phyloP scores from a whole-genome alignment of 345 rosid genomes.

The Clarkia xantiana region DNA sequence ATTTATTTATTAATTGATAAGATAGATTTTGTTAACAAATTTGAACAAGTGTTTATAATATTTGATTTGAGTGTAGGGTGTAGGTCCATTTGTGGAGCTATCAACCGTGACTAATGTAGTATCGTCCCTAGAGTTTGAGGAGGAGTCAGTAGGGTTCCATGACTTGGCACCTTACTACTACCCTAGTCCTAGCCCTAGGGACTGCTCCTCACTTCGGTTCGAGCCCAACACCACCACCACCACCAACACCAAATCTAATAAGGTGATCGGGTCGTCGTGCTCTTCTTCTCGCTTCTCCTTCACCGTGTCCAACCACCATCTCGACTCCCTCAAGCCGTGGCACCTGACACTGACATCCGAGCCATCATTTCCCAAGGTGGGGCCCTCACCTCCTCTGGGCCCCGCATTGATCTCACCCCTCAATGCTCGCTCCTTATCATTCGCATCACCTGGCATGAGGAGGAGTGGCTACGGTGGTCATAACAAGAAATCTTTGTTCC shows the following conservation, averaged over 20 bases:
- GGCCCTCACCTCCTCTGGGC: slow-evolving; percentile 27
- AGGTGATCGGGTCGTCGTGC: no score
- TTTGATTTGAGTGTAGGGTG: no score
- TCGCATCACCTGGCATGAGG: slow-evolving; percentile 69
- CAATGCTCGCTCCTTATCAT: slow-evolving; percentile 56
- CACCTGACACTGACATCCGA: slow-evolving; percentile 48
- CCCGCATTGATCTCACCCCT: slow-evolving; percentile 52
- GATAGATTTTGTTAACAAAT: no score
- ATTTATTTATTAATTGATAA: no score
- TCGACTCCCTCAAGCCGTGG: slow-evolving; percentile 90
- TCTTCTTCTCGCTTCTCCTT: slow-evolving; percentile 88
- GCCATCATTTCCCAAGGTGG: slow-evolving; percentile 36
- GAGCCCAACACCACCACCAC: slow-evolving; percentile 42
- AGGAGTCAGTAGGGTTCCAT: slow-evolving; percentile 50
- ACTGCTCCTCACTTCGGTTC: slow-evolving; percentile 67
- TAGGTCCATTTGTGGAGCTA: slow-evolving; percentile 74
- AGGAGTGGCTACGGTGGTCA: slow-evolving; percentile 14
- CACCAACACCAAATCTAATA: no score
- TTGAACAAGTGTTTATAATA: no score
- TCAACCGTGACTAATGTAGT: slow-evolving; percentile 52
- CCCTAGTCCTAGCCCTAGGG: no score
- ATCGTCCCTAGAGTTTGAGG: slow-evolving; percentile 61
- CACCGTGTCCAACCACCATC: slow-evolving; percentile 78
- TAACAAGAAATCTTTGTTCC: slow-evolving; percentile 38
- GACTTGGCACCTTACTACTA: slow-evolving; percentile 45